Evolutionary conservation across 495 filamentous ascomycete genomes (phyloP).

Genomic region (Chaetomium fimeti): DNA sequence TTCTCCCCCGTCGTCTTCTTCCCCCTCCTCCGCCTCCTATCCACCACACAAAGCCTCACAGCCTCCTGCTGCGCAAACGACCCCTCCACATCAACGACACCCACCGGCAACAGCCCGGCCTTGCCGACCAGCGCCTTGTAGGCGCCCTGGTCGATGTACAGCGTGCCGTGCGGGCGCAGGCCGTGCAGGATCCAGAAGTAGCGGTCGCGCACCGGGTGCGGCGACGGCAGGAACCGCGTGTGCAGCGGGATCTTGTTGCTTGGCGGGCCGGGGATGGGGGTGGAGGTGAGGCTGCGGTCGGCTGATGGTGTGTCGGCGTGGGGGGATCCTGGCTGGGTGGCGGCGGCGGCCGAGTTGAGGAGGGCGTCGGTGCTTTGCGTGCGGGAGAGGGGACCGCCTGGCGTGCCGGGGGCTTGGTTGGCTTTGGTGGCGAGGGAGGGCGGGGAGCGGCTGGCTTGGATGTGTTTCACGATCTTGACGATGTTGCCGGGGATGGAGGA

Average conservation of each 20-base stretch:
- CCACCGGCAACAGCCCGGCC: conserved; percentile 86
- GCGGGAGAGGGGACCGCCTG: conserved; percentile 2
- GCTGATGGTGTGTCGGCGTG: conserved; percentile 36
- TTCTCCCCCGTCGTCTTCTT: background rate
- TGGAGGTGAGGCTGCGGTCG: conserved; percentile 41
- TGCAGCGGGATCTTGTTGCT: conserved; percentile 61
- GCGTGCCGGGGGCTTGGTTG: conserved; percentile 19
- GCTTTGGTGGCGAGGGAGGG: conserved; percentile 29
- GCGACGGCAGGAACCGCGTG: conserved; percentile 88
- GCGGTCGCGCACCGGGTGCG: conserved; percentile 81
- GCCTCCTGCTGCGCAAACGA: conserved; percentile 88
- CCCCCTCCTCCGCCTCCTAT: conserved; percentile 35
- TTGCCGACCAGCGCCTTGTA: conserved; percentile 73
- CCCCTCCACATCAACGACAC: conserved; percentile 85
- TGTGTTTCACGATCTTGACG: conserved; percentile 75
- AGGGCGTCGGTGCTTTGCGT: background rate
- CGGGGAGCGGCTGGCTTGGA: conserved; percentile 57
- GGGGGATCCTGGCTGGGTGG: conserved; percentile 33
- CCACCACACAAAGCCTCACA: conserved; percentile 77
- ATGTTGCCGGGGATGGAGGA: conserved; percentile 94
- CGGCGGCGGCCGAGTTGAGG: conserved; percentile 16
- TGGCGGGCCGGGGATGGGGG: conserved; percentile 21
- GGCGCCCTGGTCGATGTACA: conserved; percentile 90
- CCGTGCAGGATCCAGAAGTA: conserved; percentile 97
- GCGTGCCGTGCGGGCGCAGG: conserved; percentile 82